Evolutionary conservation across 345 rosid genomes (phyloP).

Genomic region (Microthlaspi erraticum): DNA sequence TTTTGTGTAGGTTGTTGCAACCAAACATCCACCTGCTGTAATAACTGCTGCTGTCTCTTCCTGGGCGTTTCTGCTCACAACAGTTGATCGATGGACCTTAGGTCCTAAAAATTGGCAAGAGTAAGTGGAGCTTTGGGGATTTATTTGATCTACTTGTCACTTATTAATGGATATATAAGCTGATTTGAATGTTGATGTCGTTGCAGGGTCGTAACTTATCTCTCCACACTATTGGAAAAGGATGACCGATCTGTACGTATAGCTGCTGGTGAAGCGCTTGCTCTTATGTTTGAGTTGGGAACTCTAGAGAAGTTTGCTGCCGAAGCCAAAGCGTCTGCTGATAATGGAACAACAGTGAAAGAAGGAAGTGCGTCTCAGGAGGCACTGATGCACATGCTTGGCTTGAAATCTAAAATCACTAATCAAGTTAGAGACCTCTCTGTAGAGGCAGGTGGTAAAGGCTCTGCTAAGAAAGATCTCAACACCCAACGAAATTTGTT

Average conservation of each 20-base stretch:
- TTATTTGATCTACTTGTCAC: background rate
- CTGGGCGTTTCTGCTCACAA: conserved; percentile 92
- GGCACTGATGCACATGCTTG: conserved; percentile 58
- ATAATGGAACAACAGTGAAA: conserved; percentile 50
- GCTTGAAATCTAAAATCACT: conserved; percentile 65
- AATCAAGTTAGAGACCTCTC: conserved; percentile 79
- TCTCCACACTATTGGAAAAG: conserved; percentile 75
- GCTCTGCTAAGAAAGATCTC: conserved; percentile 91
- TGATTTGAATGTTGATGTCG: conserved; percentile 3
- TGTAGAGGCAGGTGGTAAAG: conserved; percentile 92
- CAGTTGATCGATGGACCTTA: conserved; percentile 57
- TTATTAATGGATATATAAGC: background rate
- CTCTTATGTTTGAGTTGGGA: conserved; percentile 75
- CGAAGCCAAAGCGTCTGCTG: conserved; percentile 48
- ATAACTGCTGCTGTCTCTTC: conserved; percentile 80
- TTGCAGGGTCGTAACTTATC: conserved; percentile 74
- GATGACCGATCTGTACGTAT: conserved; percentile 89
- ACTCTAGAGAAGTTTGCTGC: conserved; percentile 69
- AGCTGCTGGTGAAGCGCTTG: conserved; percentile 96
- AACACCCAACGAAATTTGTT: conserved; percentile 82
- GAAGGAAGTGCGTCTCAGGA: conserved; percentile 63
- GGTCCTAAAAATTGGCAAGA: conserved; percentile 80
- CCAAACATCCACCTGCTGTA: conserved; percentile 61
- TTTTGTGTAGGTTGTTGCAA: conserved; percentile 64
- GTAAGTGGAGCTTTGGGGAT: conserved; percentile 43